Percentiles rank a stretch among this genome's conserved stretches.
phyloP scores from a whole-genome alignment of 2,329 filamentous ascomycete species.

The Coniochaeta ligniaria region DNA sequence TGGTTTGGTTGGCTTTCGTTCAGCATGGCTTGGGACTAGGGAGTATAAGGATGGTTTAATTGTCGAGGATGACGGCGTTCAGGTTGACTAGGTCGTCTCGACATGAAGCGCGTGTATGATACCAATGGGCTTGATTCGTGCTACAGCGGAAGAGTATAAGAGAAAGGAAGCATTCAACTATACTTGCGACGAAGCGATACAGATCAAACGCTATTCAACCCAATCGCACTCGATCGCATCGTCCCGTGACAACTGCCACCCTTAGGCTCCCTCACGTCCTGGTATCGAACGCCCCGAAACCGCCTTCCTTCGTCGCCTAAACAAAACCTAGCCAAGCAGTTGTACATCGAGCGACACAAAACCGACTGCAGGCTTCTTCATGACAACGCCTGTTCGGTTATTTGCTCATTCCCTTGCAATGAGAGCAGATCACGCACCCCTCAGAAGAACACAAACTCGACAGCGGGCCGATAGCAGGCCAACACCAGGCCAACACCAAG shows the following conservation, averaged over 20 bases:
- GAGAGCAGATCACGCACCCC: not conserved
- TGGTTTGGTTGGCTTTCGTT: not conserved
- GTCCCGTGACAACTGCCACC: not conserved
- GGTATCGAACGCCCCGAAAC: not conserved
- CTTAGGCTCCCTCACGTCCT: not conserved
- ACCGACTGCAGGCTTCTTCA: not conserved
- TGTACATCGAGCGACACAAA: not conserved
- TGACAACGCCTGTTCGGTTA: not conserved
- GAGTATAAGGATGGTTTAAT: not conserved
- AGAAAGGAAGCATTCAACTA: not conserved
- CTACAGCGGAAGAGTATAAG: not conserved
- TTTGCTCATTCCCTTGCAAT: not conserved
- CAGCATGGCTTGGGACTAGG: not conserved
- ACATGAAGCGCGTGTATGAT: not conserved
- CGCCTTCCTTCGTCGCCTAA: not conserved
- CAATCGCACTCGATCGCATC: not conserved
- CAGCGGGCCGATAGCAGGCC: not conserved
- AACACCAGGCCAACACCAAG: not conserved
- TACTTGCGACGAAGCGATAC: not conserved
- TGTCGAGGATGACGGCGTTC: not conserved
- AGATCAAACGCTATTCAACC: not conserved
- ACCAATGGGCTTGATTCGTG: not conserved
- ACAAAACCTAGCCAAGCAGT: not conserved
- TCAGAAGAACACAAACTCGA: not conserved
- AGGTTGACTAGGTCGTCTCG: not conserved